Percentiles rank a stretch among this genome's conserved stretches.
phyloP scores from a whole-genome alignment of 2,329 filamentous ascomycete species.

The Penicillium digitatum region DNA sequence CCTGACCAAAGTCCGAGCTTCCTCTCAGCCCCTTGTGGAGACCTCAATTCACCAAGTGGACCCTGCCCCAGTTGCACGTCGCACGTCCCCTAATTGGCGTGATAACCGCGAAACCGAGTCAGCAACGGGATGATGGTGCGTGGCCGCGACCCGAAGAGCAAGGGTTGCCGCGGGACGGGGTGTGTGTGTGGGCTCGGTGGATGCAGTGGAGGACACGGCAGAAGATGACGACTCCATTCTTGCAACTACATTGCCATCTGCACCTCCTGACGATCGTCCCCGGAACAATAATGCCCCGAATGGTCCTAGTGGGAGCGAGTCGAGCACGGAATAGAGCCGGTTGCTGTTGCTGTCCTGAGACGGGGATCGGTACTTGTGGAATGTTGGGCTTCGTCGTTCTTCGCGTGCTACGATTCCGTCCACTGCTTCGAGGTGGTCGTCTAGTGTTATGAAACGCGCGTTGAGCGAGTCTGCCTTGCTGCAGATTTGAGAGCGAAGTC shows the following conservation, averaged over 20 bases:
- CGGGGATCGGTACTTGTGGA: neutral
- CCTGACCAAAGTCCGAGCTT: neutral
- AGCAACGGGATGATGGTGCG: constrained; percentile 29
- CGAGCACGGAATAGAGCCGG: constrained; percentile 11
- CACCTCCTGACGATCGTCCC: constrained; percentile 10
- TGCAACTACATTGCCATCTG: neutral
- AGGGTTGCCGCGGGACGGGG: constrained; percentile 14
- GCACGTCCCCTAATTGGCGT: constrained; percentile 22
- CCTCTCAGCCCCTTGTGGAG: neutral
- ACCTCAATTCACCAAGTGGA: constrained; percentile 14
- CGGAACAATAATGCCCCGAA: constrained; percentile 6
- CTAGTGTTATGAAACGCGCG: constrained; percentile 29
- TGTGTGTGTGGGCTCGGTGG: neutral
- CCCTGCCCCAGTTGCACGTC: constrained; percentile 11
- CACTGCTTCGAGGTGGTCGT: constrained; percentile 37
- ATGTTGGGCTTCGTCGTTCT: constrained; percentile 9
- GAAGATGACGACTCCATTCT: constrained; percentile 8
- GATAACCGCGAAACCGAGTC: constrained; percentile 27
- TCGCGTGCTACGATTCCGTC: constrained; percentile 29
- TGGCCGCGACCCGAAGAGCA: constrained; percentile 23
- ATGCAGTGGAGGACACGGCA: constrained; percentile 2
- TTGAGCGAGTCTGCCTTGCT: constrained; percentile 31
- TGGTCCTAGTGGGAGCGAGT: constrained; percentile 12
- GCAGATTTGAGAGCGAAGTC: constrained; percentile 32
- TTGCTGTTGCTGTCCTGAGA: neutral